These are phyloP conservation scores for Boletus rubroflammeus DNA, from an alignment of 768 basidiomycete genomes.

Conservation along the genomic window DNA sequence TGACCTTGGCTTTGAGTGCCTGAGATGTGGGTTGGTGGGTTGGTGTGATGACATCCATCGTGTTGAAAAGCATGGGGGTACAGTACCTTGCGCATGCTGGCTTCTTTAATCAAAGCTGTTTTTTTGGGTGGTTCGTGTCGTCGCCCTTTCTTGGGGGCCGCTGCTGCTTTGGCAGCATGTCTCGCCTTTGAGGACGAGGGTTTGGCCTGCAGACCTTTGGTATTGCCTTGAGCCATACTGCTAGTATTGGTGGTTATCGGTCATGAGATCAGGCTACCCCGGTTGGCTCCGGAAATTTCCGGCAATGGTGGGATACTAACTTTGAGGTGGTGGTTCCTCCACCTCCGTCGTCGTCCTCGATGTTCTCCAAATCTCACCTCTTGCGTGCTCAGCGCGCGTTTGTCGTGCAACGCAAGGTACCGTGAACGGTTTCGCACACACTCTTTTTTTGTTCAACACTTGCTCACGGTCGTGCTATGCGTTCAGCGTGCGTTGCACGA, in stretches of 20 bases:
- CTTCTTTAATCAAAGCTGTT: slow-evolving; percentile 63
- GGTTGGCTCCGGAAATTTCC: slow-evolving; percentile 23
- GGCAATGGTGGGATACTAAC: slow-evolving; percentile 10
- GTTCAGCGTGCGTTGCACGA: slow-evolving; percentile 72
- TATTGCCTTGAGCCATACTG: slow-evolving; percentile 74
- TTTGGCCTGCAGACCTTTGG: slow-evolving; percentile 71
- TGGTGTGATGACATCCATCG: background rate
- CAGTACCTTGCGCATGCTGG: slow-evolving; percentile 70
- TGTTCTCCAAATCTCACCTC: slow-evolving; percentile 45
- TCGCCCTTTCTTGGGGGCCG: slow-evolving; percentile 76
- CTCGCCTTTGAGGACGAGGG: slow-evolving; percentile 42
- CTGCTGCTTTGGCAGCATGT: slow-evolving; percentile 62
- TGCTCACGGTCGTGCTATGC: background rate
- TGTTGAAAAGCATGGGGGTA: background rate
- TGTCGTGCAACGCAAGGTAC: slow-evolving; percentile 45
- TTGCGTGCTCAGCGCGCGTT: slow-evolving; percentile 53
- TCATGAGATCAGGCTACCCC: background rate
- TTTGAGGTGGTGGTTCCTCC: background rate
- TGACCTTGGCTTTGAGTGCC: slow-evolving; percentile 88
- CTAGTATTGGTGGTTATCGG: background rate
- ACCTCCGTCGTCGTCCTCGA: slow-evolving; percentile 24
- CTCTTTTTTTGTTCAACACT: background rate
- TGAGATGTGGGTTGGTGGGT: slow-evolving; percentile 27
- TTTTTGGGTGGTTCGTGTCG: slow-evolving; percentile 83
- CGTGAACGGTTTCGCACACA: background rate